Evolutionary conservation across 2,329 filamentous ascomycete genomes (phyloP).

Genomic region (Fusarium neocosmosporiellum): DNA sequence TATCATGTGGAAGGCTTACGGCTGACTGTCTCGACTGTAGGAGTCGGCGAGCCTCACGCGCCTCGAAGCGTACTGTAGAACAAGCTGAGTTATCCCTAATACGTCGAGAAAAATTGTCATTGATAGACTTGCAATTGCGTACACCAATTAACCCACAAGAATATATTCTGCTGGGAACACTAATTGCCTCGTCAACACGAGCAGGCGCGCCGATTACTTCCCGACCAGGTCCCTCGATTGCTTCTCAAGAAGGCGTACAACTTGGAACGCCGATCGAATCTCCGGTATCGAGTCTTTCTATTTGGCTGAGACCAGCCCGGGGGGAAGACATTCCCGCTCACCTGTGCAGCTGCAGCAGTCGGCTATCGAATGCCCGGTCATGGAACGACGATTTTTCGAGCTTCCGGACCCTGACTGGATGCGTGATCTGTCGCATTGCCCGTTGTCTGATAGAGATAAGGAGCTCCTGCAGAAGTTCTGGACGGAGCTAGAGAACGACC

Average conservation of each 20-base stretch:
- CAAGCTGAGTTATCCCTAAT: conserved; percentile 5
- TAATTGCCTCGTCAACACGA: background rate
- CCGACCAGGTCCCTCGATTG: background rate
- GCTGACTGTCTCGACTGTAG: too few relatives aligned
- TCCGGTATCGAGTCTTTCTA: background rate
- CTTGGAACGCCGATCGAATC: background rate
- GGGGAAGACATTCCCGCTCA: background rate
- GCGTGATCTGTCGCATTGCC: background rate
- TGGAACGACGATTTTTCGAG: background rate
- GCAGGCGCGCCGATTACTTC: background rate
- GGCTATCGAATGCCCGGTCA: background rate
- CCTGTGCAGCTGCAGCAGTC: too few relatives aligned
- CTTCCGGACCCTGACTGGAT: background rate
- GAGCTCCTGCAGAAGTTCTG: background rate
- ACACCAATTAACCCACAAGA: background rate
- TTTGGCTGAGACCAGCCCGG: background rate
- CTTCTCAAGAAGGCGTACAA: background rate
- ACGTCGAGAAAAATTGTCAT: background rate
- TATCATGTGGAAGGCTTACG: too few relatives aligned
- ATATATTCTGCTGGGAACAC: background rate
- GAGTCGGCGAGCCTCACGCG: background rate
- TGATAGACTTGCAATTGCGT: background rate
- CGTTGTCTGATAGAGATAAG: background rate
- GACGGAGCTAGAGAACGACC: background rate
- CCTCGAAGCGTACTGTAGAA: conserved; percentile 3